Evolutionary conservation across 2,329 filamentous ascomycete species (phyloP).

Genomic region (Fusarium drepaniforme): DNA sequence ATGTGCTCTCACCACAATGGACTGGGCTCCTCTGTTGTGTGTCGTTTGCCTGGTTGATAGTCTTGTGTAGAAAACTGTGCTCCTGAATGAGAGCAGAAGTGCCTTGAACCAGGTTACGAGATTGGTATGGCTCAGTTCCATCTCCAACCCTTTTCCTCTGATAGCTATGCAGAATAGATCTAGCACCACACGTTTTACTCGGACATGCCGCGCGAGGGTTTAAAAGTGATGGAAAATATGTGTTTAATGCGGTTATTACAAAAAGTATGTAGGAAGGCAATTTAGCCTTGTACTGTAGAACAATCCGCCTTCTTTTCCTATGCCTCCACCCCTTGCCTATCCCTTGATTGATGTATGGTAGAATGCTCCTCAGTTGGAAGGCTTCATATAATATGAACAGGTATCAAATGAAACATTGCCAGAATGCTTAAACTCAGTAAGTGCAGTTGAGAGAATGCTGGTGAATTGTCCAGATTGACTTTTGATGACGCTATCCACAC

Average conservation of each 20-base stretch:
- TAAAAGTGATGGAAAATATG: background rate
- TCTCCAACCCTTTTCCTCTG: background rate
- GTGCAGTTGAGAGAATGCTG: background rate
- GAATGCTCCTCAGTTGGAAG: background rate
- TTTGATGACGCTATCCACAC: background rate
- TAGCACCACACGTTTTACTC: no score
- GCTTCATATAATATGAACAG: background rate
- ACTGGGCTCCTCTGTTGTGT: background rate
- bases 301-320: background rate
- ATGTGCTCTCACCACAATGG: background rate
- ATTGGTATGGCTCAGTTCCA: background rate
- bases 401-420: background rate
- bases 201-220: background rate
- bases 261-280: background rate
- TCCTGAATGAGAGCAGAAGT: background rate
- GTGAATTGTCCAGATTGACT: background rate
- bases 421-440: background rate
- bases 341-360: background rate
- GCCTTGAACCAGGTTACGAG: background rate
- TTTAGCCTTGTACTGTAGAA: background rate
- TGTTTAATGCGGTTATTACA: background rate
- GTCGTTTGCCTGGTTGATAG: background rate
- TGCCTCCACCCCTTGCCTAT: background rate
- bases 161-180: background rate
- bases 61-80: background rate